Base-by-base conservation (phyloP, 192 early-diverging fungal genomes). In the Spizellomyces sp. region DNA sequence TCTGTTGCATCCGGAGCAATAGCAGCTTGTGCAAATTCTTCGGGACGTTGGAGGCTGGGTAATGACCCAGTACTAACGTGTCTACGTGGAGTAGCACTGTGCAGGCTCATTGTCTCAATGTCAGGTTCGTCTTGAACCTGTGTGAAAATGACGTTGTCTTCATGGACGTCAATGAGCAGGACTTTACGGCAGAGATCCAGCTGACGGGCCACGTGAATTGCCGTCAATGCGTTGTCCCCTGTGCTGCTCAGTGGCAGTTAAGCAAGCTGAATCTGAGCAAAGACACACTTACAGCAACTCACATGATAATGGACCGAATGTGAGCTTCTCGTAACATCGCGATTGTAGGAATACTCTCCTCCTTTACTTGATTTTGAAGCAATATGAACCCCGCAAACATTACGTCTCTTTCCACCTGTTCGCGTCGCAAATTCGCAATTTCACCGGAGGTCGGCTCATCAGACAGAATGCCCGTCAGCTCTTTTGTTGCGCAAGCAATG, bases 141-240 rank as follows among this genome's bases (percentile, higher is more conserved):
- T 48, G 47, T 19, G 45, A 80, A 82, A 6, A 66, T 64, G 9
- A 80, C 54, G 21, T 61, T 66, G 10, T 76, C 64, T 14, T 80
- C 72, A 44, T 46, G 63, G 45, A 88, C 83, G 72, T 90, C 93
- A 47, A 93, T 80, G n/a, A 90, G 58, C 27, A 90, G 74, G 5
- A 80, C 81, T 52, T 88, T 74, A 1, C 74, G 62, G 47, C 80
- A 70, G 8, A 78, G 78, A 15, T 85, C 75, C 76, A 94, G 87
- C 66, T 91, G 81, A 22, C 88, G 82, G 27, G 87, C 87, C 75
- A 92, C 86, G 60, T 84, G 91, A 15, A 92, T 86, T 17, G 86
- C 91, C 4, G 92, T 95, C 45, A 92, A 80, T 7, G 88, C 90
- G 7, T 87, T 88, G 77, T 95, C 93, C 43, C 93, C 93, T 0